Evolutionary conservation across 257 asterid species (phyloP), one percentile per base, ranked within the genome.

Genomic region (Lavandula angustifolia): DNA sequence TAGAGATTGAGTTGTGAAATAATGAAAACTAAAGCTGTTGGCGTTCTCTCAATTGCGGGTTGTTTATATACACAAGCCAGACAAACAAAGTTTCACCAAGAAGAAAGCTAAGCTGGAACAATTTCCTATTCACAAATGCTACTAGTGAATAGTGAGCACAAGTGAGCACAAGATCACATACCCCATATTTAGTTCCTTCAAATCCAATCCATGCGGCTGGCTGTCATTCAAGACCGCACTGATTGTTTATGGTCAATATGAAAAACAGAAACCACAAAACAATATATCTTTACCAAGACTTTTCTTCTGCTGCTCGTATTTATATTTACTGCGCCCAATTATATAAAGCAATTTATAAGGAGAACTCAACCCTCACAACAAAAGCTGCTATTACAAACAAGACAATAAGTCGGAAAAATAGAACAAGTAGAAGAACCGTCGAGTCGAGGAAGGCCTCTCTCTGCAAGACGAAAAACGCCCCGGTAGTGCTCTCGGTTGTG

Each of bases 181-280:
- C 99, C 99, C 99, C 99, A 90, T 86, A 80, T 94, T 94, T 76
- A 94, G 86, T 81, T 94, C 99, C 85, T 94, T 94, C 88, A 86
- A 52, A 80, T 87, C 99, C 97, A 52, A 80, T 87, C 99, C 97
- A 86, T 81, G 54, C 96, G 99, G 53, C 66, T 72, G 64, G 95
- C 99, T 94, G 89, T 71, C 73, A 78, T 68, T 78, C 51, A 76
- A 80, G 53, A 52, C 50, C 71, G 13, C 53, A 69, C 7, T 42
- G 48, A 59, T 13, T 9, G 37, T 49, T 47, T 10, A 43, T 37
- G 59, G 69, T 12, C 44, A 68, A 67, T 50, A 37, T 65, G 67
- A 11, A 46, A 46, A 62, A 49, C 1, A 37, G 5, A 59, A 54
- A 62, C 51, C 37, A 4, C 9, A 58, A 64, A 60, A 42, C 46